These are phyloP conservation scores for Fusarium anguioides DNA, from an alignment of 2,329 filamentous ascomycete species.

Conservation along the genomic window DNA sequence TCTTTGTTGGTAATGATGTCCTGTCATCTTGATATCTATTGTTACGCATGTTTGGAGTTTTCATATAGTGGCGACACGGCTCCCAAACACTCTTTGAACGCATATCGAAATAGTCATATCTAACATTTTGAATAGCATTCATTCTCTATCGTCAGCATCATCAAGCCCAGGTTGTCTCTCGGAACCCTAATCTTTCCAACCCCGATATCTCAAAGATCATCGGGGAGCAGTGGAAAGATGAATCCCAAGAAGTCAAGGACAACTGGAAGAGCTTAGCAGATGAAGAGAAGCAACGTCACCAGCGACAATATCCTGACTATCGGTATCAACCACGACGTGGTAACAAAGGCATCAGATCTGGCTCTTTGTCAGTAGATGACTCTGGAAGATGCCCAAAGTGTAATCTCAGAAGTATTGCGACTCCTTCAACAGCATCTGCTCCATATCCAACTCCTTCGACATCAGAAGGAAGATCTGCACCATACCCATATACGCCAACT, in stretches of 20 bases:
- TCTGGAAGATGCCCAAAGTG: constrained; percentile 76
- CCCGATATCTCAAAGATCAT: constrained; percentile 98
- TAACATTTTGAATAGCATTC: constrained; percentile 74
- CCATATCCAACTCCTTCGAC: constrained; percentile 55
- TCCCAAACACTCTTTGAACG: not conserved
- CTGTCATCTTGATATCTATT: not conserved
- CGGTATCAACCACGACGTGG: constrained; percentile 88
- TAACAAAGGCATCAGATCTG: constrained; percentile 48
- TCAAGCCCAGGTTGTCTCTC: constrained; percentile 81
- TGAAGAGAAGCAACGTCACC: constrained; percentile 91
- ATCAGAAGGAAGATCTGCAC: constrained; percentile 36
- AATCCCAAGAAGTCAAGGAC: constrained; percentile 78
- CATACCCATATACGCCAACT: constrained; percentile 38
- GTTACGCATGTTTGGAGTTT: constrained; percentile 4
- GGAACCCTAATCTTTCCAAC: constrained; percentile 91
- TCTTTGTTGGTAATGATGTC: constrained; percentile 29
- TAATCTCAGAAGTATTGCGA: constrained; percentile 73
- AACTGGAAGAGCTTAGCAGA: constrained; percentile 92
- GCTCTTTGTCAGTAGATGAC: constrained; percentile 57
- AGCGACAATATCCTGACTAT: constrained; percentile 91
- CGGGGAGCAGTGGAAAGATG: constrained; percentile 87
- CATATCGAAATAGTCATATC: constrained; percentile 4
- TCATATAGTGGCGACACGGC: constrained; percentile 4
- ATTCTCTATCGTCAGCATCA: constrained; percentile 96
- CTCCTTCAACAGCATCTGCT: constrained; percentile 68